Conservation (phyloP, 441 rosid species). For the Populus hybrid region DNA sequence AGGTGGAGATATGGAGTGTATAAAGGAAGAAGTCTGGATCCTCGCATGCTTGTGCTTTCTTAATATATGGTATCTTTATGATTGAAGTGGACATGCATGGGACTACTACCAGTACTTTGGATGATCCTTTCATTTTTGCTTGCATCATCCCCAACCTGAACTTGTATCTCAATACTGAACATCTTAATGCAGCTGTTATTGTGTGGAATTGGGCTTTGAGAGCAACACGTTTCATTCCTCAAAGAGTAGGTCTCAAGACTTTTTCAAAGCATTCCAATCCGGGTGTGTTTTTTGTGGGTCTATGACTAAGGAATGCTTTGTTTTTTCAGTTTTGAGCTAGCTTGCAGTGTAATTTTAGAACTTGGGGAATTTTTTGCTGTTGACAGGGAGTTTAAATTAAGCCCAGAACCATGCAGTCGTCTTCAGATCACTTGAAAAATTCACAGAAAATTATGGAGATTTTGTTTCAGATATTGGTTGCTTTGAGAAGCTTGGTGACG, state of each 20-base stretch:
- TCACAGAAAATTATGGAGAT: neutral
- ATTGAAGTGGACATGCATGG: neutral
- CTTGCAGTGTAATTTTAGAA: neutral
- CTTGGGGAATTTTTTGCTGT: neutral
- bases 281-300: neutral
- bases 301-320: neutral
- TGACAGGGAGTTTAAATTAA: neutral
- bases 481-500: too few relatives aligned
- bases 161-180: neutral
- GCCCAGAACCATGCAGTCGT: neutral
- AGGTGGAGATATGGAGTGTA: neutral
- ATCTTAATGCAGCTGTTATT: neutral
- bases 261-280: neutral
- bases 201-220: neutral
- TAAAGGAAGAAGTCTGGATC: neutral
- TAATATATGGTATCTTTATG: neutral
- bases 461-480: neutral
- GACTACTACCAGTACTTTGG: neutral
- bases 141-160: neutral
- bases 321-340: neutral
- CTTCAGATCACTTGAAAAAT: neutral
- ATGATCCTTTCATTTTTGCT: neutral
- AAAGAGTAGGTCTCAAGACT: neutral
- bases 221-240: neutral
- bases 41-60: neutral